Evolutionary conservation across 1,284 basidiomycete species (phyloP).

Genomic region (Fereydounia khargensis): DNA sequence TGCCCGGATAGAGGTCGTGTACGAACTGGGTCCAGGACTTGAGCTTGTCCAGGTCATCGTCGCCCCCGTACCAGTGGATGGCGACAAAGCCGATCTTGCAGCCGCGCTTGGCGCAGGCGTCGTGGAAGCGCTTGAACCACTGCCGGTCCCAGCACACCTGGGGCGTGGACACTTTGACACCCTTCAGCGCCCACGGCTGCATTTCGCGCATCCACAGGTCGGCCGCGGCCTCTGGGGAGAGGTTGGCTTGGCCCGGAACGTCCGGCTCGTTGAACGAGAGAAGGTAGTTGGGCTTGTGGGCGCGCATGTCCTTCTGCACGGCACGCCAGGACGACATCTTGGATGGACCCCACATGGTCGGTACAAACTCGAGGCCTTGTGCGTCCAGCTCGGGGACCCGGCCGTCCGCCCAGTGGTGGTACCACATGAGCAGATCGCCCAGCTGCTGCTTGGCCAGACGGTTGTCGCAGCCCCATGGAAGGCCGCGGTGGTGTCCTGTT

Average conservation of each 20-base stretch:
- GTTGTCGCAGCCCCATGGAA: constrained; percentile 36
- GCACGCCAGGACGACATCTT: constrained; percentile 38
- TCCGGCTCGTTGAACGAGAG: constrained; percentile 50
- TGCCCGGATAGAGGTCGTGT: constrained; percentile 16
- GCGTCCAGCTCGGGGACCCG: constrained; percentile 17
- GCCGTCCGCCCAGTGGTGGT: constrained; percentile 44
- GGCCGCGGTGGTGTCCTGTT: constrained; percentile 13
- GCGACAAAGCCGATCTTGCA: constrained; percentile 47
- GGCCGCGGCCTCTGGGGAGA: constrained; percentile 39
- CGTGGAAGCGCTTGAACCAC: constrained; percentile 48
- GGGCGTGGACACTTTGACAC: constrained; percentile 43
- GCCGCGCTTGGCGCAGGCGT: constrained; percentile 30
- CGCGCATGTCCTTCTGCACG: constrained; percentile 28
- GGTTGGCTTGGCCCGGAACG: constrained; percentile 36
- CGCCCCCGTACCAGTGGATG: constrained; percentile 54
- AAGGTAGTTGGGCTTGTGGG: constrained; percentile 23
- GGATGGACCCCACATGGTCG: constrained; percentile 47
- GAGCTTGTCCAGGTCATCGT: constrained; percentile 39
- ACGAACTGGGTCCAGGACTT: constrained; percentile 38
- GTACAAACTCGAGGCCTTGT: constrained; percentile 42
- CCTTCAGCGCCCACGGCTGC: constrained; percentile 40
- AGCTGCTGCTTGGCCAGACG: constrained; percentile 3
- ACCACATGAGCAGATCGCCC: constrained; percentile 21
- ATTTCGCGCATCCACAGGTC: constrained; percentile 44
- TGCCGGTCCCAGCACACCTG: constrained; percentile 52